Conservation (phyloP, 371 early-diverging fungal species). For the Mucor velutinosus region DNA sequence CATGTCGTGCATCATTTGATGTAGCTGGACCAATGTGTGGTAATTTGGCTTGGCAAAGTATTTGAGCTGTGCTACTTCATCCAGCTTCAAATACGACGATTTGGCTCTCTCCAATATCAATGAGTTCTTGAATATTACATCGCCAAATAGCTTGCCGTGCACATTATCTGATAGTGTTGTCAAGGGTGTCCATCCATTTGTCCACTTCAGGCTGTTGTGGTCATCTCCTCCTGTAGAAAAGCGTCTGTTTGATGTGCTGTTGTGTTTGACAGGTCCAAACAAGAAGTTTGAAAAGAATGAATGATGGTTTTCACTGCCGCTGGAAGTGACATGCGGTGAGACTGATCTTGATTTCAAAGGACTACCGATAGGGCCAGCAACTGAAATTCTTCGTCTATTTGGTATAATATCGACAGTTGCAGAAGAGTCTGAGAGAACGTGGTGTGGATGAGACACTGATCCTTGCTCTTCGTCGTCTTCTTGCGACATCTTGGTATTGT, state of each 20-base stretch:
- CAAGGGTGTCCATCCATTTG: conserved; percentile 43
- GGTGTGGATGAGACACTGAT: background rate
- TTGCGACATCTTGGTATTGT: conserved; percentile 10
- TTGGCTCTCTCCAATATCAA: conserved; percentile 34
- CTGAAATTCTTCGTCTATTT: conserved; percentile 14
- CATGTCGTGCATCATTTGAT: conserved; percentile 36
- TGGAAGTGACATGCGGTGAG: conserved; percentile 1
- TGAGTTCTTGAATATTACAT: conserved; percentile 34
- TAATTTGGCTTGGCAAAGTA: conserved; percentile 23
- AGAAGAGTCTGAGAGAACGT: background rate
- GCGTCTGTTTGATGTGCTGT: background rate
- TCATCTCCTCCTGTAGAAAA: conserved; percentile 3
- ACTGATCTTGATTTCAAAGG: conserved; percentile 10
- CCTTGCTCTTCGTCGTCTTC: conserved; percentile 20
- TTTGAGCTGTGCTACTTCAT: conserved; percentile 32
- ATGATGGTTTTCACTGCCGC: conserved; percentile 13
- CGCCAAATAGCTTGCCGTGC: conserved; percentile 41
- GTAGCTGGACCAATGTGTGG: conserved; percentile 34
- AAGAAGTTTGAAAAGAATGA: conserved; percentile 44
- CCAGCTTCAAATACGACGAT: conserved; percentile 35
- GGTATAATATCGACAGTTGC: background rate
- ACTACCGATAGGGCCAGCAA: conserved; percentile 35
- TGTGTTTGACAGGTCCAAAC: conserved; percentile 25
- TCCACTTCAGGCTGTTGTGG: conserved; percentile 7
- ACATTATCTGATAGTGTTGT: conserved; percentile 39